A percentile compares a stretch with the other conserved stretches of the same genome.
These are phyloP conservation scores for Nicotiana otophora DNA, from an alignment of 257 asterid genomes.

Conservation along the genomic window DNA sequence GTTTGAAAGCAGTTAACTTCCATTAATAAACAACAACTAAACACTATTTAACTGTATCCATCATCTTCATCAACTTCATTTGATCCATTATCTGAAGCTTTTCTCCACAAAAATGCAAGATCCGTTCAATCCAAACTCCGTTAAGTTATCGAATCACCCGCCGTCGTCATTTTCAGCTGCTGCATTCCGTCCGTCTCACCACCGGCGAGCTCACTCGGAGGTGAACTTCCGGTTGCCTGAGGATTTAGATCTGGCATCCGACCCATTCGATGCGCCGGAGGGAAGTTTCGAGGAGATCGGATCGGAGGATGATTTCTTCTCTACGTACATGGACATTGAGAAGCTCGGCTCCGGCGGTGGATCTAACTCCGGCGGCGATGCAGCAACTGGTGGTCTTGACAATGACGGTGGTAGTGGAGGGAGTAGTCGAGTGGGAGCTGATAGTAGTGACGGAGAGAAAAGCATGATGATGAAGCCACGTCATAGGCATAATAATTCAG, in stretches of 20 bases:
- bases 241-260: constrained; percentile 74
- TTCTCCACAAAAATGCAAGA: constrained; percentile 58
- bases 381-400: constrained; percentile 15
- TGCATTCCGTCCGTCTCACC: constrained; percentile 63
- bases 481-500: constrained; percentile 65
- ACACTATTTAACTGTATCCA: background rate
- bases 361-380: constrained; percentile 43
- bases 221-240: constrained; percentile 79
- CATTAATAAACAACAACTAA: background rate
- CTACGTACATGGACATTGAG: constrained; percentile 89
- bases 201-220: constrained; percentile 95
- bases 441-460: constrained; percentile 30
- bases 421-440: constrained; percentile 29
- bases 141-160: constrained; percentile 19
- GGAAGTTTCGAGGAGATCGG: constrained; percentile 84
- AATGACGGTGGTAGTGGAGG: constrained; percentile 2
- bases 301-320: constrained; percentile 90
- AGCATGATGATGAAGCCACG: constrained; percentile 25
- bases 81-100: background rate
- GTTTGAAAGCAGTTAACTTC: background rate
- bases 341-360: constrained; percentile 47
- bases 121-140: constrained; percentile 43
- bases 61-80: background rate
- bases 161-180: constrained; percentile 36
- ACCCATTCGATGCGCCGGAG: constrained; percentile 52